These are phyloP conservation scores for Dujonia santamariae DNA, from an alignment of 1,139 yeast species.

Conservation along the genomic window DNA sequence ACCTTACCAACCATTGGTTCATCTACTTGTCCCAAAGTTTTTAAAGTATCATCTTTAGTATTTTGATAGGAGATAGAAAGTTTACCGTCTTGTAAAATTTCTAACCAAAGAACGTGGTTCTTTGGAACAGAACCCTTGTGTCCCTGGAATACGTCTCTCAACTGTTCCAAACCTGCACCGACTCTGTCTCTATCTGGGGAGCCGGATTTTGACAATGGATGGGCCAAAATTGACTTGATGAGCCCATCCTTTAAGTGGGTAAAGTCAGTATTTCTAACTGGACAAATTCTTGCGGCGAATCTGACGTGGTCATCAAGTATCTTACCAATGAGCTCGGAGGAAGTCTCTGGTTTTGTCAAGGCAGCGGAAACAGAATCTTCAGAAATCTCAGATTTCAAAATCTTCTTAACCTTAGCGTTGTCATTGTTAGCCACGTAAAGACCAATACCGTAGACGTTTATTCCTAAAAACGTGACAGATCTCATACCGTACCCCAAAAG, in stretches of 20 bases:
- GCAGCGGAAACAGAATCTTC: constrained; percentile 6
- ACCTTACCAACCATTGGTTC: constrained; percentile 51
- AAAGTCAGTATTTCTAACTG: constrained; percentile 86
- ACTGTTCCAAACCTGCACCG: constrained; percentile 52
- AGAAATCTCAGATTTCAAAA: constrained; percentile 23
- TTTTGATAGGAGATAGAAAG: constrained; percentile 43
- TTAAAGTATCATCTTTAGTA: constrained; percentile 21
- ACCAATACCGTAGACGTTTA: constrained; percentile 86
- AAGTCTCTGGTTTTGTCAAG: constrained; percentile 25
- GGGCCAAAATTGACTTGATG: constrained; percentile 68
- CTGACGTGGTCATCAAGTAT: constrained; percentile 60
- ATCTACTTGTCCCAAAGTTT: constrained; percentile 44
- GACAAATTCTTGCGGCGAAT: constrained; percentile 72
- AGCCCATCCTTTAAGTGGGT: constrained; percentile 88
- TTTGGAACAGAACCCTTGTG: constrained; percentile 64
- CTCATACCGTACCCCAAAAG: constrained; percentile 80
- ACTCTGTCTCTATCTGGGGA: constrained; percentile 27
- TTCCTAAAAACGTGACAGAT: constrained; percentile 74
- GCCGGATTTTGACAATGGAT: constrained; percentile 39
- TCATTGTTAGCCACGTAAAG: constrained; percentile 69
- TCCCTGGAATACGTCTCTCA: constrained; percentile 46
- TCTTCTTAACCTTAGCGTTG: constrained; percentile 37
- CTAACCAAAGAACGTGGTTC: constrained; percentile 55
- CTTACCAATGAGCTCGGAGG: constrained; percentile 51
- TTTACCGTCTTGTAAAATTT: constrained; percentile 42